Base-by-base conservation (phyloP, 345 rosid species). In the Syzygium aromaticum region DNA sequence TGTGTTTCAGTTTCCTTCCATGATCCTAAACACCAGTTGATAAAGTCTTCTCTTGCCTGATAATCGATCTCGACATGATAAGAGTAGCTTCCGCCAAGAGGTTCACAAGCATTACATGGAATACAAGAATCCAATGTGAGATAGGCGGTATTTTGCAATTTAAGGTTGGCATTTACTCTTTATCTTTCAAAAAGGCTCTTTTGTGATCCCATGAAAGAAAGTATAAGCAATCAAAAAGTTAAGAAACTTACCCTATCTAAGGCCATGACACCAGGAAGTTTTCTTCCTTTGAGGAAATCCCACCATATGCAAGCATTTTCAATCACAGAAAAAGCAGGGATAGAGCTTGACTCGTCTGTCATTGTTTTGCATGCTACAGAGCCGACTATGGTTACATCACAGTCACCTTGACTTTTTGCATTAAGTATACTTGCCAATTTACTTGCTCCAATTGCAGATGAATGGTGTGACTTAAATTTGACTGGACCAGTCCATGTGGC, bases 211-310 rank as follows among this genome's bases (percentile, higher is more conserved):
- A 88, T 46, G 28, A 77, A 49, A 53, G 64, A 85, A 86, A 87
- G 28, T 46, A 67, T 85, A 54, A n/a, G 67, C 25, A 67, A 54
- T 84, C 30, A 84, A 46, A 54, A 89, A 84, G 86, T 52, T 87
- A 52, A 84, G 40, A 77, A 84, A 85, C 77, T 43, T 93, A 93
- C 97, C 89, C 94, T 94, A 84, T 95, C 96, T 89, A 95, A 92
- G 87, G 95, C 93, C 92, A 89, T 61, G 59, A 95, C 87, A 43
- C 94, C 95, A 54, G 93, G 96, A 88, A 95, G 94, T 87, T 88
- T 93, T 90, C 93, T 91, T 91, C 93, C 93, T 87, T 92, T 92
- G 85, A 95, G 93, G 92, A 92, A 93, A 83, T 92, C 94, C 97
- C 96, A 94, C 51, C 91, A 91, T 86, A 92, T 92, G 61, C 94